Evolutionary conservation across 768 basidiomycete genomes (phyloP).

Genomic region (Flagelloscypha sp.): DNA sequence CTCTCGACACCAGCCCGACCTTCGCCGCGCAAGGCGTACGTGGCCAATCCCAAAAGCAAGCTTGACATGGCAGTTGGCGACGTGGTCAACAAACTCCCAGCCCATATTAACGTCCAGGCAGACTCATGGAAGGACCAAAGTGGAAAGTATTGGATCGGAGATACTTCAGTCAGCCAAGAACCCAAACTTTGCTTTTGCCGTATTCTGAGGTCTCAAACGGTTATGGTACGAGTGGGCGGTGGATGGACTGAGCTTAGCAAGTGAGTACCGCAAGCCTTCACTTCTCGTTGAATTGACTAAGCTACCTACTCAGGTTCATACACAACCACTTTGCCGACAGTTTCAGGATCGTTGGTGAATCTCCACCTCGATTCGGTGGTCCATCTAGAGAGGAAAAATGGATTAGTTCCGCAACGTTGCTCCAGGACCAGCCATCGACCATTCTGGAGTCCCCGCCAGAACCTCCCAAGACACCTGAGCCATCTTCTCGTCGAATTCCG

Average conservation of each 20-base stretch:
- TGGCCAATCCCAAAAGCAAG: constrained; percentile 85
- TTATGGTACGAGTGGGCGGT: constrained; percentile 95
- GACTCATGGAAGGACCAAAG: constrained; percentile 89
- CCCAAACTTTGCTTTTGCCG: constrained; percentile 88
- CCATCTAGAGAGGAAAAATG: constrained; percentile 60
- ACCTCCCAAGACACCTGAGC: constrained; percentile 63
- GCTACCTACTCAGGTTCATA: constrained; percentile 56
- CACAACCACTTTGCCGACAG: constrained; percentile 79
- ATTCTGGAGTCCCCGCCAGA: constrained; percentile 23
- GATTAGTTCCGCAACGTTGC: constrained; percentile 72
- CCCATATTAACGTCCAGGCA: constrained; percentile 75
- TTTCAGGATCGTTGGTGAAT: constrained; percentile 64
- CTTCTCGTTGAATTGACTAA: constrained; percentile 1
- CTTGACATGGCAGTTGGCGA: constrained; percentile 89
- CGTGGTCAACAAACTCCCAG: constrained; percentile 82
- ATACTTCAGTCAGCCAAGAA: no score
- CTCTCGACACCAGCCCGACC: constrained; percentile 38
- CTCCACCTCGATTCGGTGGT: constrained; percentile 42
- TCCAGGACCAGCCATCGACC: constrained; percentile 34
- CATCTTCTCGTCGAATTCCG: constrained; percentile 45
- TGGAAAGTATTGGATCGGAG: constrained; percentile 95
- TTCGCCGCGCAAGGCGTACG: constrained; percentile 56
- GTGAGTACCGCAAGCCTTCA: constrained; percentile 34
- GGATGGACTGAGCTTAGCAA: constrained; percentile 90
- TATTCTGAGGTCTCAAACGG: constrained; percentile 83